phyloP scores from a whole-genome alignment of 495 filamentous ascomycete genomes.

The Talaromyces trachyspermus region DNA sequence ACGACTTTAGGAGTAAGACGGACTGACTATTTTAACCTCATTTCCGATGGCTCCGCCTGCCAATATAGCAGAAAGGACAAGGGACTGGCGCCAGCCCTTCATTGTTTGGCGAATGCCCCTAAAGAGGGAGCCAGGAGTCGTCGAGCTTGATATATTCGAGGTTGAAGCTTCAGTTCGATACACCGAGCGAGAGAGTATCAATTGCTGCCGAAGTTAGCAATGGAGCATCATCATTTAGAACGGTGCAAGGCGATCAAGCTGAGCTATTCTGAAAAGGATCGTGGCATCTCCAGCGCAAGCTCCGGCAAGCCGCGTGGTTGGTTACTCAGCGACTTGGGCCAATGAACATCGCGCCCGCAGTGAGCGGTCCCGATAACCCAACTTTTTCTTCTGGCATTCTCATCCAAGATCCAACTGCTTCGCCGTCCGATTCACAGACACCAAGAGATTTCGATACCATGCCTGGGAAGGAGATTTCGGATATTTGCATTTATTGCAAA shows the following conservation, averaged over 20 bases:
- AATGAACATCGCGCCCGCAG: constrained; percentile 6
- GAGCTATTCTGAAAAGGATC: background rate
- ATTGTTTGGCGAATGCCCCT: constrained; percentile 17
- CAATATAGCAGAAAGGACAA: constrained; percentile 41
- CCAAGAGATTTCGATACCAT: constrained; percentile 11
- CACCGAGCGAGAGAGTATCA: background rate
- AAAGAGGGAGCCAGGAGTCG: background rate
- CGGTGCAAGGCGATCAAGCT: background rate
- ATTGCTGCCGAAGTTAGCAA: background rate
- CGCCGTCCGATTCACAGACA: background rate
- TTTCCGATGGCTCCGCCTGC: constrained; percentile 49
- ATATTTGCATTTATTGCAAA: constrained; percentile 36
- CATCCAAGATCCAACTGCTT: background rate
- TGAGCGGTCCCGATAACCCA: background rate
- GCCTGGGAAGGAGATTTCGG: constrained; percentile 29
- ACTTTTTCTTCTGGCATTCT: background rate
- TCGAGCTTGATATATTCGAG: background rate
- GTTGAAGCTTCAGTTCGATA: background rate
- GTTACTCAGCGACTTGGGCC: background rate
- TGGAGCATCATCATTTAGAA: background rate
- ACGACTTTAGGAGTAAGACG: constrained; percentile 5
- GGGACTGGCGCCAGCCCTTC: constrained; percentile 46
- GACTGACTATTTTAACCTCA: constrained; percentile 57
- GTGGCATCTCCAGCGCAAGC: constrained; percentile 8
- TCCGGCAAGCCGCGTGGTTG: background rate